phyloP scores from a whole-genome alignment of 225 moss, liverwort and hornwort genomes.

The Polytrichum commune region DNA sequence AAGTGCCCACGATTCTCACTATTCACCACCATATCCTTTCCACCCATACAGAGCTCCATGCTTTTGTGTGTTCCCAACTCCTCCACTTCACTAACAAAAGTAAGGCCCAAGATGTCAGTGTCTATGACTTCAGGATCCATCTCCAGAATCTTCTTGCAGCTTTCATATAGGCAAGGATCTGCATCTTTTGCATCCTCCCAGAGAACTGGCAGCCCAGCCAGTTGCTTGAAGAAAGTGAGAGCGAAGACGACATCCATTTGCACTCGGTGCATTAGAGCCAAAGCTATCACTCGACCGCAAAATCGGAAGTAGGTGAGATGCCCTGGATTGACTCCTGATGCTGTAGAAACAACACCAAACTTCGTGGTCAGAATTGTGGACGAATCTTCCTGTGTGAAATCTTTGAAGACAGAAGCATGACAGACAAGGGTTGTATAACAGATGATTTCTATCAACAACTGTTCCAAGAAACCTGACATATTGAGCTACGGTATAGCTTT shows the following conservation, averaged over 20 bases:
- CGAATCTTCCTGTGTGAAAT: too few relatives aligned
- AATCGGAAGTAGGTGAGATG: slow-evolving; percentile 94
- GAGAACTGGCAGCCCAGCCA: slow-evolving; percentile 83
- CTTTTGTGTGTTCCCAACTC: slow-evolving; percentile 86
- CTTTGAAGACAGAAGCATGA: too few relatives aligned
- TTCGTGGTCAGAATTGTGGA: neutral
- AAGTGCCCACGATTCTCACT: slow-evolving; percentile 82
- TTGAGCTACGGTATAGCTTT: too few relatives aligned
- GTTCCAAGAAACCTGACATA: too few relatives aligned
- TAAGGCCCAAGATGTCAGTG: slow-evolving; percentile 75
- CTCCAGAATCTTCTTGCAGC: slow-evolving; percentile 93
- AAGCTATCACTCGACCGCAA: slow-evolving; percentile 91
- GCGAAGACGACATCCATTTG: slow-evolving; percentile 98
- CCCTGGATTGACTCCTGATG: slow-evolving; percentile 97
- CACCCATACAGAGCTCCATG: slow-evolving; percentile 83
- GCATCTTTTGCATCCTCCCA: slow-evolving; percentile 99
- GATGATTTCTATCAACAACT: too few relatives aligned
- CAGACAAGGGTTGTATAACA: too few relatives aligned
- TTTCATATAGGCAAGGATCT: slow-evolving; percentile 83
- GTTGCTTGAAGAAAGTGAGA: slow-evolving; percentile 92
- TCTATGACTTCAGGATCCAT: slow-evolving; percentile 82
- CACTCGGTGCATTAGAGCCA: slow-evolving; percentile 95
- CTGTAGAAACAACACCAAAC: slow-evolving; percentile 39
- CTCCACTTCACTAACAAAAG: slow-evolving; percentile 92
- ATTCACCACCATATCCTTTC: slow-evolving; percentile 83